These are phyloP conservation scores for Fusarium austroafricanum DNA, from an alignment of 2,329 filamentous ascomycete species.

Conservation along the genomic window DNA sequence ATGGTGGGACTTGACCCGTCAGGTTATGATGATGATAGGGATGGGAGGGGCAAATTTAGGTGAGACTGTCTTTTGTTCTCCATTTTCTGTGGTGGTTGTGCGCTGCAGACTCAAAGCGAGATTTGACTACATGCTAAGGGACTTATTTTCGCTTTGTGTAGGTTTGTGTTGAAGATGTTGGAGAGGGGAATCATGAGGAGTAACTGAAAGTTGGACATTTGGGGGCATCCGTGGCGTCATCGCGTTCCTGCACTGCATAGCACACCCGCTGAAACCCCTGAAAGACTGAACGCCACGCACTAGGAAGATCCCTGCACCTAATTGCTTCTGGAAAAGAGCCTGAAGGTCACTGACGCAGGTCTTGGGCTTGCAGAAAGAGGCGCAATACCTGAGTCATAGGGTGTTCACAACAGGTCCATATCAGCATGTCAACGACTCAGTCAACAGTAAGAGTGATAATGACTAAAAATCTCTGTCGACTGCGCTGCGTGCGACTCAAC, in stretches of 20 bases:
- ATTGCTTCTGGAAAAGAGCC: constrained; percentile 25
- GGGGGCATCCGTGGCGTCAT: constrained; percentile 21
- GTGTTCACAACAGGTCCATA: background rate
- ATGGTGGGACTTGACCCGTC: constrained; percentile 10
- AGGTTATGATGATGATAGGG: constrained; percentile 29
- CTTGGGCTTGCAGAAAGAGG: background rate
- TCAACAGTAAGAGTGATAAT: background rate
- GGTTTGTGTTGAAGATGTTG: no score
- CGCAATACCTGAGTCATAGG: constrained; percentile 2
- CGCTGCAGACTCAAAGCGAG: background rate
- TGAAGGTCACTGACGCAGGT: background rate
- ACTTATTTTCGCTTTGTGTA: no score
- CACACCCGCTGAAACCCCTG: constrained; percentile 6
- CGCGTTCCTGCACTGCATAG: constrained; percentile 8
- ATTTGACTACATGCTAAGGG: background rate
- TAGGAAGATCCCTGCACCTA: constrained; percentile 1
- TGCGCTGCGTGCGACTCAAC: no score
- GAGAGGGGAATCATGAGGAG: background rate
- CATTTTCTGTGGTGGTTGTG: background rate
- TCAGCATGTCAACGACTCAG: background rate
- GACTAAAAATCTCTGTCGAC: background rate
- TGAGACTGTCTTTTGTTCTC: background rate
- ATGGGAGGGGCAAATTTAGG: constrained; percentile 24
- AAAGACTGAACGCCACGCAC: background rate
- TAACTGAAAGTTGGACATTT: background rate